Percentiles rank a stretch among this genome's conserved stretches.
phyloP scores from a whole-genome alignment of 352 stramenopile genomes.

The Globisporangium radiosum region DNA sequence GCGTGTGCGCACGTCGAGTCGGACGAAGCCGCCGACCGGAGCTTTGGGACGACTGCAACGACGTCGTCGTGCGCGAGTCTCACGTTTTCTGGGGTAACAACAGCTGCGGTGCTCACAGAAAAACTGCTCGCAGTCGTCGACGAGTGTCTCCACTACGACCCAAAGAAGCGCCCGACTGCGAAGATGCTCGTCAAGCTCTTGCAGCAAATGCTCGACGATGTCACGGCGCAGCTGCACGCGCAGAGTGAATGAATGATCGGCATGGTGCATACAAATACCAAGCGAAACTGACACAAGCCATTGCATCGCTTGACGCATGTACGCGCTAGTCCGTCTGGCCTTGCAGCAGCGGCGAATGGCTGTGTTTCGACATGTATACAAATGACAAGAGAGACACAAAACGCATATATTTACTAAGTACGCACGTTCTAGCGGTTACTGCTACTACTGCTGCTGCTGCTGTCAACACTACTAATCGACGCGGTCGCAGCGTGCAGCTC shows the following conservation, averaged over 20 bases:
- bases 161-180: conserved; percentile 43
- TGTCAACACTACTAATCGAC: neutral
- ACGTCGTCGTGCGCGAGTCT: conserved; percentile 29
- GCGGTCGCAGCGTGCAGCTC: neutral
- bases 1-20: conserved; percentile 26
- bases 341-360: too few relatives aligned
- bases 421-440: too few relatives aligned
- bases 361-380: too few relatives aligned
- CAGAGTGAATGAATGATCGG: too few relatives aligned
- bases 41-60: conserved; percentile 31
- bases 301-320: too few relatives aligned
- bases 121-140: conserved; percentile 40
- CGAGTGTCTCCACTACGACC: conserved; percentile 53
- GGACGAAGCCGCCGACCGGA: conserved; percentile 26
- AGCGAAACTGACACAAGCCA: too few relatives aligned
- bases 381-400: too few relatives aligned
- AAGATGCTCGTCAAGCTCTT: conserved; percentile 48
- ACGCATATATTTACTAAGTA: too few relatives aligned
- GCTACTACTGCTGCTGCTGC: too few relatives aligned
- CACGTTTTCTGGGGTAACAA: conserved; percentile 14
- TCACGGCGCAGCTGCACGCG: too few relatives aligned
- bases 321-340: too few relatives aligned
- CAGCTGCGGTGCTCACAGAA: conserved; percentile 28
- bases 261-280: too few relatives aligned
- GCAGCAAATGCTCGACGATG: conserved; percentile 33